phyloP scores from a whole-genome alignment of 805 yeast genomes.

The Candida saitoana region DNA sequence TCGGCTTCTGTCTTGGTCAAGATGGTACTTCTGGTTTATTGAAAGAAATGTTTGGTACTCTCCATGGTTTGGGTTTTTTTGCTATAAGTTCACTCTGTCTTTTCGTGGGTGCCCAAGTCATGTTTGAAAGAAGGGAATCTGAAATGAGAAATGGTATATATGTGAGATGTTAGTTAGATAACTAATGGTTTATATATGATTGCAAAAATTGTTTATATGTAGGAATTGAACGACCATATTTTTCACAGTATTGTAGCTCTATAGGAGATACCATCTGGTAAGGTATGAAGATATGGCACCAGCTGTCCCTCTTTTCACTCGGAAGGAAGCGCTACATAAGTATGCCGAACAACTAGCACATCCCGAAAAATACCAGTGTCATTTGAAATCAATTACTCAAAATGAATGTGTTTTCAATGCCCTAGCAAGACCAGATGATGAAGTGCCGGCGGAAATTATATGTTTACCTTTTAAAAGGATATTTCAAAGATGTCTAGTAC shows the following conservation, averaged over 20 bases:
- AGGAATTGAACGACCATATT: too few relatives aligned
- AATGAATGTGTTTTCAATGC: slow-evolving; percentile 39
- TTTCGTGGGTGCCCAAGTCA: slow-evolving; percentile 83
- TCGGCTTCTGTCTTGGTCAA: slow-evolving; percentile 89
- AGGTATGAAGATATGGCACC: slow-evolving; percentile 36
- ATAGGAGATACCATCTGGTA: background rate
- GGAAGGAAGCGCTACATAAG: slow-evolving; percentile 23
- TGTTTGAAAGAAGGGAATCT: slow-evolving; percentile 87
- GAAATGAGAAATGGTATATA: slow-evolving; percentile 82
- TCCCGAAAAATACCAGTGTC: slow-evolving; percentile 32
- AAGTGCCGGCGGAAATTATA: slow-evolving; percentile 28
- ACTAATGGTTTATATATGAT: too few relatives aligned
- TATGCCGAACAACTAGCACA: slow-evolving; percentile 24
- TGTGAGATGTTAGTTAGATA: slow-evolving; percentile 67
- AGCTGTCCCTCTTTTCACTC: slow-evolving; percentile 37
- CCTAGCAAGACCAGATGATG: slow-evolving; percentile 16
- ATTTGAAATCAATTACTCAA: slow-evolving; percentile 32
- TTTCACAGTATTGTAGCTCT: background rate
- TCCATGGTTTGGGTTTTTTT: slow-evolving; percentile 62
- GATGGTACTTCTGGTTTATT: slow-evolving; percentile 75
- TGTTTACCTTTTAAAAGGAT: slow-evolving; percentile 42
- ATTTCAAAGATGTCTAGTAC: slow-evolving; percentile 37
- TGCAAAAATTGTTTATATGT: too few relatives aligned
- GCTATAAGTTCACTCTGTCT: slow-evolving; percentile 58
- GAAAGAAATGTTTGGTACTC: slow-evolving; percentile 66